A percentile compares a stretch with the other conserved stretches of the same genome.
Evolutionary conservation across 345 rosid species (phyloP).

Genomic region (Linum usitatissimum): DNA sequence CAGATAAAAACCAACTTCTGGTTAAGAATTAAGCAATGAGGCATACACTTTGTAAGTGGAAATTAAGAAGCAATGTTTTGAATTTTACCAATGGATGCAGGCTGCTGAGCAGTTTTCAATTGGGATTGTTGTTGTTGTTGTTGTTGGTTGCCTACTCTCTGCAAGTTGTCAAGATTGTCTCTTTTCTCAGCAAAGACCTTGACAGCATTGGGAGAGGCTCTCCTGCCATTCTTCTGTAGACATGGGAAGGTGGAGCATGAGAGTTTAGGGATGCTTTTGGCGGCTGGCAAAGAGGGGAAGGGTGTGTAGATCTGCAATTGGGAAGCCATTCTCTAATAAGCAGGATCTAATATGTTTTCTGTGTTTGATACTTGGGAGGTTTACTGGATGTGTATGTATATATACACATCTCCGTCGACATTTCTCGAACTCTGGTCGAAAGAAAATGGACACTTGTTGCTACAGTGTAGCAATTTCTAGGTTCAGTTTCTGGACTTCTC

Average conservation of each 20-base stretch:
- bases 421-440: too few species aligned
- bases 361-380: not conserved
- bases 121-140: too few species aligned
- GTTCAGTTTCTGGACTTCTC: too few species aligned
- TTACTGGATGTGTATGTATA: not conserved
- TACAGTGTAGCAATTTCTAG: too few species aligned
- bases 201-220: not conserved
- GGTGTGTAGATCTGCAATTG: not conserved
- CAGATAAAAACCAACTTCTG: too few species aligned
- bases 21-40: too few species aligned
- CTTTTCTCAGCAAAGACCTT: constrained; percentile 11
- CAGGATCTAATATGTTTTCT: not conserved
- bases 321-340: not conserved
- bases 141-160: constrained; percentile 4
- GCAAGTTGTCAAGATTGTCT: constrained; percentile 14
- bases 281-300: not conserved
- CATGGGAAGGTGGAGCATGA: not conserved
- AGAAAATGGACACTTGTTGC: too few species aligned
- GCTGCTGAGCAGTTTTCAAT: not conserved
- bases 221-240: not conserved
- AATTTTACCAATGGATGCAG: constrained; percentile 13
- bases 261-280: not conserved
- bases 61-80: too few species aligned
- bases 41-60: too few species aligned
- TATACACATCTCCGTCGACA: too few species aligned